Conservation (phyloP, 768 basidiomycete species). For the Plicaturopsis crispa region DNA sequence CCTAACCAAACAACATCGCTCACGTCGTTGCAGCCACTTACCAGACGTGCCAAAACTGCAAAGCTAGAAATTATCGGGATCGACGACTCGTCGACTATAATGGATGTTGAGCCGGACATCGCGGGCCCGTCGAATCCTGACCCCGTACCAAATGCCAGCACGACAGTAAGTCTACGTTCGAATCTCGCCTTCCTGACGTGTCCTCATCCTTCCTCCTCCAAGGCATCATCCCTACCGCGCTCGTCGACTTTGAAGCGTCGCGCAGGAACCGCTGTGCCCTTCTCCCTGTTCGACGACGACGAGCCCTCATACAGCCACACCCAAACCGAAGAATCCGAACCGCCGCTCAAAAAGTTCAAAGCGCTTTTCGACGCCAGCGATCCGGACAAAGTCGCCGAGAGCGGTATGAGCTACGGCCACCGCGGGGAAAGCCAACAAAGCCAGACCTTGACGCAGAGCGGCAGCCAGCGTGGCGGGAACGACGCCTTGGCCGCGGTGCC, state of each 20-base stretch:
- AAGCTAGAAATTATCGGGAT: constrained; percentile 32
- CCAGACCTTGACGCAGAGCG: constrained; percentile 25
- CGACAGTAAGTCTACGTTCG: constrained; percentile 9
- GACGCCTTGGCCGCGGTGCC: constrained; percentile 22
- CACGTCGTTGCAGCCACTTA: constrained; percentile 26
- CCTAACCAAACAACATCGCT: too few species aligned
- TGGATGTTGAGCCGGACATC: constrained; percentile 23
- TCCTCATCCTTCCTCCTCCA: neutral
- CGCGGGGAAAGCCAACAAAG: constrained; percentile 14
- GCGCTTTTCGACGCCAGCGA: constrained; percentile 62
- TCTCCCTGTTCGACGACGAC: too few species aligned
- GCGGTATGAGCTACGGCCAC: constrained; percentile 6
- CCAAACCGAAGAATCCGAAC: constrained; percentile 29
- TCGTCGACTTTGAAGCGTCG: constrained; percentile 49
- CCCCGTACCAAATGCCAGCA: constrained; percentile 3
- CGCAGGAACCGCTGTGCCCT: constrained; percentile 27
- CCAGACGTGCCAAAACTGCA: constrained; percentile 32
- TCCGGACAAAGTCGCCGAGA: constrained; percentile 30
- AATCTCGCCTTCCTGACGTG: neutral
- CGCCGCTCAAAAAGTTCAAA: constrained; percentile 63
- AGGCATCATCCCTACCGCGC: constrained; percentile 35
- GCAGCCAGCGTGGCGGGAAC: constrained; percentile 11
- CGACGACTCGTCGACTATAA: constrained; percentile 34
- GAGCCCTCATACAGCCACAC: too few species aligned
- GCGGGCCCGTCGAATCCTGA: constrained; percentile 12